Base-by-base conservation (phyloP, 1,284 basidiomycete species). In the Ceratobasidium sp. region DNA sequence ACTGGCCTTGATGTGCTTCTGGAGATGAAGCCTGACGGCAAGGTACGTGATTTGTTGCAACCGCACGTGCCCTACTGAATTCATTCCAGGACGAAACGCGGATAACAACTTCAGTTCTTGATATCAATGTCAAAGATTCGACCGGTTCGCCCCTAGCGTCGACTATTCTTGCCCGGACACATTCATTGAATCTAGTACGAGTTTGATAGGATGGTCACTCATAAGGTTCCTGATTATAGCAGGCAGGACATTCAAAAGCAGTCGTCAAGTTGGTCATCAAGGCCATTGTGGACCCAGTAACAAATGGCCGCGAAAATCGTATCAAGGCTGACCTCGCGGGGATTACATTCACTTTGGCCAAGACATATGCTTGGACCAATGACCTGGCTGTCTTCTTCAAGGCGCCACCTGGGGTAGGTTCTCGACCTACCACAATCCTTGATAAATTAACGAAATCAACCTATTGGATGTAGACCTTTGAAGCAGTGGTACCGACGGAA, bases 401-500 rank as follows among this genome's bases (percentile, higher is more conserved):
- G 77, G 87, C 94, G 25, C 96, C 96, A 13, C 91, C 92, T 54
- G 95, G 92, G 49, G 93, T 93, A 77, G 72, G 89, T 82, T 29
- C 17, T 40, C 29, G 64, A 29, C 15, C 5, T 25, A 7, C 27
- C 32, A 40, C 15, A 55, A 34, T 32, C 29, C 25, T 69, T 52
- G 17, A 57, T 57, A 6, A 43, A 40, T 42, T 65, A 7, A 31
- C 38, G 27, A 52, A 15, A 35, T 32, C n/a, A 35, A 57, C 32
- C 57, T 17, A 49, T 65, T 40, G 3, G 27, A 53, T 7, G 0
- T 71, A 94, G 87, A 91, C 92, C 0, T 98, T 99, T 76, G 95
- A 97, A 77, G 86, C 94, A 52, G 94, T 98, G 13, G 87, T 94
- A 22, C 96, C 96, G 0, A 95, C 87, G 71, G 96, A 98, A 77